These are phyloP conservation scores for Neofusicoccum cordaticola DNA, from an alignment of 2,329 filamentous ascomycete species.

Conservation along the genomic window DNA sequence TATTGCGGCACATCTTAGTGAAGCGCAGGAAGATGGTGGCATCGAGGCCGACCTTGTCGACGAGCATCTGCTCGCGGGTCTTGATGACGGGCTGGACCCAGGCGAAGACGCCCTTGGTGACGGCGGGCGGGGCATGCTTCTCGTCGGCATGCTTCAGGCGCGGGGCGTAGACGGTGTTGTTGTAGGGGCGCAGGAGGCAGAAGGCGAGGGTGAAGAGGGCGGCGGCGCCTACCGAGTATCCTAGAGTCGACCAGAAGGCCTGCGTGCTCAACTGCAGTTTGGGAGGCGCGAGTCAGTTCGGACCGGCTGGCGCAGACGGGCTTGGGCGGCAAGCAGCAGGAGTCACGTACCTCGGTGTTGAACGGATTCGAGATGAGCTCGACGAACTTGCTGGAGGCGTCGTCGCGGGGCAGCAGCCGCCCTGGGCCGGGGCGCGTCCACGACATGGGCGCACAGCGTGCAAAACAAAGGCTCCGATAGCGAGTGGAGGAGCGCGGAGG, in stretches of 20 bases:
- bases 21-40: conserved; percentile 88
- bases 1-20: conserved; percentile 85
- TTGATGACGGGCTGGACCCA: conserved; percentile 79
- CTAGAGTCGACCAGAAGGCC: conserved; percentile 76
- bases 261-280: conserved; percentile 51
- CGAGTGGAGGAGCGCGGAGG: conserved; percentile 3
- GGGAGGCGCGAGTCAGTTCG: neutral
- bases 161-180: conserved; percentile 89
- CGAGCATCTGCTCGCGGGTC: conserved; percentile 72
- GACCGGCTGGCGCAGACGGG: neutral
- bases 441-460: conserved; percentile 7
- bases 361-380: conserved; percentile 42
- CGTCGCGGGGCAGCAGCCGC: conserved; percentile 9
- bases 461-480: neutral
- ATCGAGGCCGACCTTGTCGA: conserved; percentile 85
- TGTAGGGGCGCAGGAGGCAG: conserved; percentile 85
- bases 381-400: conserved; percentile 33
- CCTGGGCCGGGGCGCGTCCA: neutral
- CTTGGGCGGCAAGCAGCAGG: neutral
- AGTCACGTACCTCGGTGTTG: conserved; percentile 28
- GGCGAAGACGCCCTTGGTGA: conserved; percentile 82
- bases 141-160: conserved; percentile 90
- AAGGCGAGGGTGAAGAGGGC: conserved; percentile 73
- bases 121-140: conserved; percentile 79
- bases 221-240: conserved; percentile 74